Conservation (phyloP, 2,329 filamentous ascomycete genomes). For the Tolypocladium tropicale region DNA sequence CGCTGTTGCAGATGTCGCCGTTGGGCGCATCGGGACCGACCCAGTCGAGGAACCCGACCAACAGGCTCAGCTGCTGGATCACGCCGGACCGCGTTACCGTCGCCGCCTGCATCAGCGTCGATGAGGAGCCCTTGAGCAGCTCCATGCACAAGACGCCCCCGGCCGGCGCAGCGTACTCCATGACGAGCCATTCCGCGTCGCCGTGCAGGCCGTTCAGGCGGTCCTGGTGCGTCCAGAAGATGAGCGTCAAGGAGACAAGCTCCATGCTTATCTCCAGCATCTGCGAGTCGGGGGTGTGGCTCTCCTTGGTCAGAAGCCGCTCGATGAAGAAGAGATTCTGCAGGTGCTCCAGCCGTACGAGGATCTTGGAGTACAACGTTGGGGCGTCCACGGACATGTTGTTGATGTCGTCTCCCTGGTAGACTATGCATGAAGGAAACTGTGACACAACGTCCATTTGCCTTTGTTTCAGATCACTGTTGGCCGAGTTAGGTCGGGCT, state of each 20-base stretch:
- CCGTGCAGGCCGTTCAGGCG: slow-evolving; percentile 24
- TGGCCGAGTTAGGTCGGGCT: neutral
- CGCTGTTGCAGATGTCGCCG: slow-evolving; percentile 30
- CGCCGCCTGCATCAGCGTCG: slow-evolving; percentile 15
- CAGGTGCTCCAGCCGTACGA: slow-evolving; percentile 37
- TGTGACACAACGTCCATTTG: neutral
- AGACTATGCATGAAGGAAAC: neutral
- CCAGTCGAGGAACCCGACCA: slow-evolving; percentile 40
- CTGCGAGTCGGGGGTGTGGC: slow-evolving; percentile 22
- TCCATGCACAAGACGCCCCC: slow-evolving; percentile 38
- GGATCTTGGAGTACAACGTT: slow-evolving; percentile 29
- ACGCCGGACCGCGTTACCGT: slow-evolving; percentile 32
- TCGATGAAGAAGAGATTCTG: slow-evolving; percentile 49
- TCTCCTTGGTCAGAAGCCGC: slow-evolving; percentile 37
- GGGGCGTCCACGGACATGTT: slow-evolving; percentile 2
- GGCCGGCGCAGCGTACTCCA: slow-evolving; percentile 36
- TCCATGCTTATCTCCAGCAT: slow-evolving; percentile 33
- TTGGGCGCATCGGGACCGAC: slow-evolving; percentile 35
- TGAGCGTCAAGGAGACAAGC: slow-evolving; percentile 32
- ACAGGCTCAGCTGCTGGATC: slow-evolving; percentile 38
- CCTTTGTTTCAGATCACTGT: neutral
- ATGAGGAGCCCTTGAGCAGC: slow-evolving; percentile 18
- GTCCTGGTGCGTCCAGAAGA: slow-evolving; percentile 37
- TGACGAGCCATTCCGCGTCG: slow-evolving; percentile 37
- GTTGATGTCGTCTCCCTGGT: neutral